A percentile compares a stretch with the other conserved stretches of the same genome.
Evolutionary conservation across 2,329 filamentous ascomycete species (phyloP).

Genomic region (Fusarium sambucinum): DNA sequence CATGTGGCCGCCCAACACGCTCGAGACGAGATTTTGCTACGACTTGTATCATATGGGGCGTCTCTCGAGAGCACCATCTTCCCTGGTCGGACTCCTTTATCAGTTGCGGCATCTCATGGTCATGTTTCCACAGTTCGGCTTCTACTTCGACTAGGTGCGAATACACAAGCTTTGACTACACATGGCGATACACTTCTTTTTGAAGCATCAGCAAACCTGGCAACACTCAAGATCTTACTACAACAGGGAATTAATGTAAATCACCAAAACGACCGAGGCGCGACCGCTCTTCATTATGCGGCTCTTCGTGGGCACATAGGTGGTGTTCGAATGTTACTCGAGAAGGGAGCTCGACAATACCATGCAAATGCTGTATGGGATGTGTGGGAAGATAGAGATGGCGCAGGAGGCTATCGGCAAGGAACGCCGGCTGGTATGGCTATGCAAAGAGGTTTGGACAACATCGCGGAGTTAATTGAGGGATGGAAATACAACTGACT

Average conservation of each 20-base stretch:
- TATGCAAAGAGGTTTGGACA: conserved; percentile 45
- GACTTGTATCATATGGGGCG: conserved; percentile 44
- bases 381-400: conserved; percentile 47
- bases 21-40: conserved; percentile 45
- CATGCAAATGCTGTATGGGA: conserved; percentile 48
- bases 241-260: conserved; percentile 46
- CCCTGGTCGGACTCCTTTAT: conserved; percentile 45
- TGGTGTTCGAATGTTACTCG: conserved; percentile 41
- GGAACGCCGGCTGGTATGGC: conserved; percentile 48
- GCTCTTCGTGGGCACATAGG: conserved; percentile 45
- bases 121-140: conserved; percentile 47
- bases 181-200: conserved; percentile 47
- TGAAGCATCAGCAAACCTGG: conserved; percentile 44
- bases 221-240: conserved; percentile 45
- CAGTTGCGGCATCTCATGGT: conserved; percentile 45
- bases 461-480: conserved; percentile 48
- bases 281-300: conserved; percentile 48
- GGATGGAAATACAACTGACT: conserved; percentile 46
- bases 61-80: conserved; percentile 47
- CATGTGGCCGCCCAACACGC: conserved; percentile 47
- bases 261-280: conserved; percentile 46
- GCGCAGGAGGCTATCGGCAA: conserved; percentile 43
- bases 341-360: conserved; percentile 45
- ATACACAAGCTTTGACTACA: conserved; percentile 44
- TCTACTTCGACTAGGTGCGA: conserved; percentile 44